Evolutionary conservation across 2,329 filamentous ascomycete species (phyloP).

Genomic region (Aspergillus intermedius): DNA sequence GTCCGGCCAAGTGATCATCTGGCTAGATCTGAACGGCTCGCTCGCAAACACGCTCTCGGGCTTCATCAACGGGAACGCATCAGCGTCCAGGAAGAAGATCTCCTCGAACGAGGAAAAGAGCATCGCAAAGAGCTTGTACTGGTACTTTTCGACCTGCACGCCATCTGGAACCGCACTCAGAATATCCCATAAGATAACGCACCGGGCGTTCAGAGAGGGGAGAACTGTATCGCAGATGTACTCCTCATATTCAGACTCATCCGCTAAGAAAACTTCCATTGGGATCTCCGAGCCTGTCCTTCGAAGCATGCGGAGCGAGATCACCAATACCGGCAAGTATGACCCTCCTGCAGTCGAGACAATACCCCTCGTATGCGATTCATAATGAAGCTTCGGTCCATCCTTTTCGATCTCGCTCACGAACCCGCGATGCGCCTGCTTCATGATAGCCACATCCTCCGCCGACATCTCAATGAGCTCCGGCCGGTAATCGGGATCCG

Average conservation of each 20-base stretch:
- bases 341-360: constrained; percentile 42
- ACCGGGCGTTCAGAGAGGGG: constrained; percentile 37
- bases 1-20: constrained; percentile 45
- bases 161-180: constrained; percentile 23
- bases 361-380: constrained; percentile 34
- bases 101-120: constrained; percentile 46
- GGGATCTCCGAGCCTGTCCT: constrained; percentile 38
- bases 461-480: constrained; percentile 25
- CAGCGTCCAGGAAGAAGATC: constrained; percentile 45
- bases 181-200: constrained; percentile 41
- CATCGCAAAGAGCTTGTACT: constrained; percentile 45
- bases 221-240: constrained; percentile 40
- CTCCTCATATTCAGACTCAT: constrained; percentile 36
- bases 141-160: constrained; percentile 37
- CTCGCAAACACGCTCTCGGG: constrained; percentile 38
- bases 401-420: constrained; percentile 22
- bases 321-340: constrained; percentile 39
- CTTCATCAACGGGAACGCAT: constrained; percentile 39
- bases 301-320: constrained; percentile 42
- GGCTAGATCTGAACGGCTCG: constrained; percentile 36
- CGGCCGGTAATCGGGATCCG: constrained; percentile 21
- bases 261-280: constrained; percentile 42
- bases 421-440: constrained; percentile 29
- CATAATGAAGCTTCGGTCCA: constrained; percentile 27
- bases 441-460: constrained; percentile 26